Evolutionary conservation across 2,329 filamentous ascomycete species (phyloP), one percentile per base, ranked within the genome.

Genomic region (Monosporascus sp.): DNA sequence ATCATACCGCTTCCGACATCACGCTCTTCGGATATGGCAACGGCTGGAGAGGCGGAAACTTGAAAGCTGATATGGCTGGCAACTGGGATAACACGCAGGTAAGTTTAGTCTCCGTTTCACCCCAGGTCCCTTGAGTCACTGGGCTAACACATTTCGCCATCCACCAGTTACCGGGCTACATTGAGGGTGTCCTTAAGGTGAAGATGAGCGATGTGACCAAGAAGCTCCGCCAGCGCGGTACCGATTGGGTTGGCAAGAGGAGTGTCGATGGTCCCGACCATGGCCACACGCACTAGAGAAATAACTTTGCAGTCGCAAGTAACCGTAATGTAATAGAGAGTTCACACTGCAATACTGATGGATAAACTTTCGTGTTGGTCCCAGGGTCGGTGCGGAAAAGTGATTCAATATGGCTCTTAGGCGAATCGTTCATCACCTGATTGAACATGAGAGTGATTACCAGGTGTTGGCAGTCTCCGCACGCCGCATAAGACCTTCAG

Each of bases 21-120:
- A 69, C 64, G 1, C 59, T 74, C 17, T 69, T 69, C 50, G 71
- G 70, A 5, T 70, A 73, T 37, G 70, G 58, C 2, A 55, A 52
- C 11, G 56, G 55, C 44, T 51, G 47, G 19, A 57, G 53, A 49
- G 58, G 56, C 24, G 57, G 54, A 11, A 51, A 58, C 41, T 27
- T 63, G 27, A 54, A 58, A 44, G 48, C 59, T 36, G 48, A 60
- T 16, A 59, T 68, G 55, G 56, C 56, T 2, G 64, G 64, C 4
- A 58, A 60, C 27, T 60, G 59, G 45, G 65, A 67, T 38, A 67
- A 68, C 38, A 63, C 58, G 7, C 63, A 68, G 20, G 41, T 26
- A 44, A 20, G 41, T 44, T 7, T 14, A 17, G 6, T 16, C 20
- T 14, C 5, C 20, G 5, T 22, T 20, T 24, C 20, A 3, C 20